These are phyloP conservation scores for Ceratocystiopsis minuta DNA, from an alignment of 2,329 filamentous ascomycete genomes.

Conservation along the genomic window DNA sequence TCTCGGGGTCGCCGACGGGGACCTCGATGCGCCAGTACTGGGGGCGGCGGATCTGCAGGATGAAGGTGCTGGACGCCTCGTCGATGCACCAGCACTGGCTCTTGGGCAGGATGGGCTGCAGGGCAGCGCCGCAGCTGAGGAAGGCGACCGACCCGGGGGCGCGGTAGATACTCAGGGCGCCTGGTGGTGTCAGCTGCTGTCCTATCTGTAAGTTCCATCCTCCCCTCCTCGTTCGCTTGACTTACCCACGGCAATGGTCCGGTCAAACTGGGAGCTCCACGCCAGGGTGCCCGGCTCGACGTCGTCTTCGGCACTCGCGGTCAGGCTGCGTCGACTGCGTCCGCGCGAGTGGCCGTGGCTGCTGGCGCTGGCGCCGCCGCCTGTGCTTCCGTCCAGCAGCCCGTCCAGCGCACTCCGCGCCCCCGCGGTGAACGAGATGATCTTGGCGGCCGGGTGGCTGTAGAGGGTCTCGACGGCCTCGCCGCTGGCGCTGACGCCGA, in stretches of 20 bases:
- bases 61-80: constrained; percentile 60
- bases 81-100: constrained; percentile 92
- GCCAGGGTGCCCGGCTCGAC: constrained; percentile 45
- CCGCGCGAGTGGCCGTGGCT: constrained; percentile 11
- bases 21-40: constrained; percentile 86
- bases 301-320: constrained; percentile 15
- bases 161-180: constrained; percentile 66
- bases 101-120: constrained; percentile 74
- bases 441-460: constrained; percentile 53
- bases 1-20: constrained; percentile 42
- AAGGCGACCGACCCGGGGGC: constrained; percentile 77
- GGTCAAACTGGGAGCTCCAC: constrained; percentile 60
- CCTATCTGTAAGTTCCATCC: too few relatives aligned
- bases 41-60: constrained; percentile 67
- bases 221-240: too few relatives aligned
- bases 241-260: constrained; percentile 52
- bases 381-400: constrained; percentile 8
- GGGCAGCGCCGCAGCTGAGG: constrained; percentile 63
- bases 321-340: constrained; percentile 5
- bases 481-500: constrained; percentile 1
- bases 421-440: constrained; percentile 35
- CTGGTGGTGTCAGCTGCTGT: too few relatives aligned
- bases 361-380: constrained; percentile 17
- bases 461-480: constrained; percentile 51
- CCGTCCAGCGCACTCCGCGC: constrained; percentile 3